Percentiles rank a stretch among this genome's conserved stretches.
Evolutionary conservation across 1,284 basidiomycete species (phyloP).

Genomic region (Ceratobasidium sp.): DNA sequence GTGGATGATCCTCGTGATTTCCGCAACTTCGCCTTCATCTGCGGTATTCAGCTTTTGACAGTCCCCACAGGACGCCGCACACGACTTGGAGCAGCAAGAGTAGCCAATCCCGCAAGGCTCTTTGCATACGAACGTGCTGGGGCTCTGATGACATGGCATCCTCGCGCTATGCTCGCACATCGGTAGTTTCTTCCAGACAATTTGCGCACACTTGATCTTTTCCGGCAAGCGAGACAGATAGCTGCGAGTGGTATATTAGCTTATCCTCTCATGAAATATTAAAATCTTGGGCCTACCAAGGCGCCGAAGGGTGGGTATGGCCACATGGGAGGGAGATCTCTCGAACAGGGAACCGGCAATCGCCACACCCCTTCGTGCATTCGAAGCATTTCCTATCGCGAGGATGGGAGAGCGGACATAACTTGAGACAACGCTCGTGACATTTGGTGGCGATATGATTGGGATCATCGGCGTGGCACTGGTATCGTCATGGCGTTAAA

Average conservation of each 20-base stretch:
- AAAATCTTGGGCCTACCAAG: slow-evolving; percentile 64
- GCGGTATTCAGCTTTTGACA: slow-evolving; percentile 62
- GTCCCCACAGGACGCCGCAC: slow-evolving; percentile 64
- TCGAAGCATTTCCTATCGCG: slow-evolving; percentile 61
- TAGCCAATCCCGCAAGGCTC: slow-evolving; percentile 61
- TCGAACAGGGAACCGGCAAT: slow-evolving; percentile 66
- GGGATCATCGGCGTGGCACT: slow-evolving; percentile 78
- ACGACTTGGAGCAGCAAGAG: slow-evolving; percentile 70
- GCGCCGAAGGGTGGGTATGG: slow-evolving; percentile 64
- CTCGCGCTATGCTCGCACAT: slow-evolving; percentile 69
- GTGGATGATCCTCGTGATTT: slow-evolving; percentile 60
- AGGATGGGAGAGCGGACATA: slow-evolving; percentile 71
- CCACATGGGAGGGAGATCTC: slow-evolving; percentile 74
- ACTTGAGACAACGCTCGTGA: slow-evolving; percentile 64
- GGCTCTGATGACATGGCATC: slow-evolving; percentile 65
- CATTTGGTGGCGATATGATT: slow-evolving; percentile 68
- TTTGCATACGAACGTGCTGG: slow-evolving; percentile 61
- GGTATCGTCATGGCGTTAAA: neutral
- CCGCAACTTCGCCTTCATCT: neutral
- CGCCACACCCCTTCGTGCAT: slow-evolving; percentile 69
- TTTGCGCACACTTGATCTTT: slow-evolving; percentile 62
- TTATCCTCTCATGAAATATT: slow-evolving; percentile 4
- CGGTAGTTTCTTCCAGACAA: slow-evolving; percentile 64
- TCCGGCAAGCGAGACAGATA: slow-evolving; percentile 63
- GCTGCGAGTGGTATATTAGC: slow-evolving; percentile 57